phyloP scores from a whole-genome alignment of 2,329 filamentous ascomycete species.

The Lachnellula arida region DNA sequence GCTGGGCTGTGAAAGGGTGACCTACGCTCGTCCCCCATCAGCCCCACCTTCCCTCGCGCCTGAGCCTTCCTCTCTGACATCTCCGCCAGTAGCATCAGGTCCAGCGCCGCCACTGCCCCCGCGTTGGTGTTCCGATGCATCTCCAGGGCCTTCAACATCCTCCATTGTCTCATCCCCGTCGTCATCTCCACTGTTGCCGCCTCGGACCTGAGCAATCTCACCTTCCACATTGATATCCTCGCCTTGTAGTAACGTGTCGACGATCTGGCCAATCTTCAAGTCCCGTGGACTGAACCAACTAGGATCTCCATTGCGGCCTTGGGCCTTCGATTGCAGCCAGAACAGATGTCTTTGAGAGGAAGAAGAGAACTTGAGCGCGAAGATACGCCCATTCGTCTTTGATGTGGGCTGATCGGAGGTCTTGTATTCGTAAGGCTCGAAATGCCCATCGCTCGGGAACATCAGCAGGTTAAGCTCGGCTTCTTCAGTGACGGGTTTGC shows the following conservation, averaged over 20 bases:
- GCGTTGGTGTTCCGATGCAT: slow-evolving; percentile 52
- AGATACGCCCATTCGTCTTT: slow-evolving; percentile 83
- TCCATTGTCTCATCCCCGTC: slow-evolving; percentile 76
- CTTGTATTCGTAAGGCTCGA: slow-evolving; percentile 77
- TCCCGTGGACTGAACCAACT: slow-evolving; percentile 83
- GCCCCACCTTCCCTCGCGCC: slow-evolving; percentile 86
- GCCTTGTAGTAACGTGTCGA: slow-evolving; percentile 78
- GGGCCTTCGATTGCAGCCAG: slow-evolving; percentile 91
- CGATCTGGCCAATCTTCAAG: slow-evolving; percentile 80
- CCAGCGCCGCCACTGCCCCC: slow-evolving; percentile 76
- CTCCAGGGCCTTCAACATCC: slow-evolving; percentile 64
- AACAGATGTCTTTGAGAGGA: slow-evolving; percentile 90
- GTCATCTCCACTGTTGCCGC: slow-evolving; percentile 48
- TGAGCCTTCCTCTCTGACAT: slow-evolving; percentile 85
- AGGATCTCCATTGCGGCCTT: slow-evolving; percentile 62
- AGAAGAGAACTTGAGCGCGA: slow-evolving; percentile 87
- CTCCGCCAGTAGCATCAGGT: slow-evolving; percentile 81
- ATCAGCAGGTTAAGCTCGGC: slow-evolving; percentile 82
- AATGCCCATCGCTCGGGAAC: slow-evolving; percentile 84
- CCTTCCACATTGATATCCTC: slow-evolving; percentile 76
- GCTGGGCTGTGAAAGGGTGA: slow-evolving; percentile 39
- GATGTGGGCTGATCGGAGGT: slow-evolving; percentile 51
- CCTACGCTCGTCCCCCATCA: slow-evolving; percentile 99
- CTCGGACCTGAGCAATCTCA: slow-evolving; percentile 63
- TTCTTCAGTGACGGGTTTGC: slow-evolving; percentile 63